Conservation (phyloP, 768 basidiomycete genomes). For the Russula olivacea region DNA sequence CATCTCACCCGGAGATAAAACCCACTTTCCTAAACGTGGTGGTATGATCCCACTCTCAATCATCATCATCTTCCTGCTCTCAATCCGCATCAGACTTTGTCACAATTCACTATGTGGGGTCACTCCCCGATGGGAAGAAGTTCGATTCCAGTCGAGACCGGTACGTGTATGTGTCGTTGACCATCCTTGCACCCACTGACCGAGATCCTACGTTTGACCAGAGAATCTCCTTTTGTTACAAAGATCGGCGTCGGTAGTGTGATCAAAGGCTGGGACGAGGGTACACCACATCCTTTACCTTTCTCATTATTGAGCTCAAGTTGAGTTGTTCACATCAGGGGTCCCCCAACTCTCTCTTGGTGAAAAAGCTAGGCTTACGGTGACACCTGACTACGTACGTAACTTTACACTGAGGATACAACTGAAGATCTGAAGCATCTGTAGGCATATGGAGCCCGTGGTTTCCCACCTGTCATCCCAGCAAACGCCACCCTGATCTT, state of each 20-base stretch:
- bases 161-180: slow-evolving; percentile 37
- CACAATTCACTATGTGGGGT: slow-evolving; percentile 75
- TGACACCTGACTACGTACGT: slow-evolving; percentile 75
- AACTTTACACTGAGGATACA: slow-evolving; percentile 16
- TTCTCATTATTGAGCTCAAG: background rate
- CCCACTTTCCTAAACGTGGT: slow-evolving; percentile 58
- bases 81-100: slow-evolving; percentile 50
- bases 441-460: slow-evolving; percentile 67
- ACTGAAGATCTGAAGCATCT: slow-evolving; percentile 7
- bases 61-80: slow-evolving; percentile 5
- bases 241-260: slow-evolving; percentile 76
- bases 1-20: slow-evolving; percentile 55
- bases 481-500: slow-evolving; percentile 68
- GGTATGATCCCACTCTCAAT: slow-evolving; percentile 41
- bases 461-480: slow-evolving; percentile 77
- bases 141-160: slow-evolving; percentile 79
- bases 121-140: slow-evolving; percentile 49
- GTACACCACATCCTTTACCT: slow-evolving; percentile 36
- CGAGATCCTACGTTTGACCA: slow-evolving; percentile 29
- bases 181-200: background rate
- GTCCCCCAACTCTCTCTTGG: slow-evolving; percentile 74
- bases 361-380: slow-evolving; percentile 60
- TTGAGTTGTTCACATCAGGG: slow-evolving; percentile 39
- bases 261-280: slow-evolving; percentile 89
- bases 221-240: slow-evolving; percentile 56